phyloP scores from a whole-genome alignment of 169 alveolate species.

The Cardiosporidium cionae region DNA sequence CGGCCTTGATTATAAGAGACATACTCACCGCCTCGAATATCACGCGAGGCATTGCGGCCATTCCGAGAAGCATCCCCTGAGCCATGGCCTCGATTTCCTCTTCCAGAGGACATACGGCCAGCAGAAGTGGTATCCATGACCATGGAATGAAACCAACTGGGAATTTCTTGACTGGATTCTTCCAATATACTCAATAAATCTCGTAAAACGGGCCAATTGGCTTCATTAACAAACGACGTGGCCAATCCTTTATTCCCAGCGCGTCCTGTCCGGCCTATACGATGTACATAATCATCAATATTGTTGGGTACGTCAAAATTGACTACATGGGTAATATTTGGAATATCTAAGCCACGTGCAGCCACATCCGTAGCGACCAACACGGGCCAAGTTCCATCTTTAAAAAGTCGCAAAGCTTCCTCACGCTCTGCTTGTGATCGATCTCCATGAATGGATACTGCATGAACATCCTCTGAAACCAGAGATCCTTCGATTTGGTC shows the following conservation, averaged over 20 bases:
- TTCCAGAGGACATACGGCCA: too few species aligned
- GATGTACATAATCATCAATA: constrained; percentile 88
- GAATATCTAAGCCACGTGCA: constrained; percentile 96
- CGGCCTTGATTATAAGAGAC: too few species aligned
- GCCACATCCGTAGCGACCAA: constrained; percentile 99
- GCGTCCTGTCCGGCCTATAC: constrained; percentile 96
- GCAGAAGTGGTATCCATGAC: constrained; percentile 18
- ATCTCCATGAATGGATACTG: constrained; percentile 90
- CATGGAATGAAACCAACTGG: constrained; percentile 44
- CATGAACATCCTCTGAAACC: constrained; percentile 62
- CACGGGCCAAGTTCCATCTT: constrained; percentile 80
- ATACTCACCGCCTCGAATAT: too few species aligned
- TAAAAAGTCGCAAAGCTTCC: constrained; percentile 76
- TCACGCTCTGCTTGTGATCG: constrained; percentile 86
- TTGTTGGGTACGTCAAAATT: constrained; percentile 90
- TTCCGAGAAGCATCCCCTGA: too few species aligned
- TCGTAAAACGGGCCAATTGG: constrained; percentile 69
- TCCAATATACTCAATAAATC: constrained; percentile 63
- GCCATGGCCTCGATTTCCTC: too few species aligned
- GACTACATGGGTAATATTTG: constrained; percentile 86
- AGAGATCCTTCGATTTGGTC: constrained; percentile 71
- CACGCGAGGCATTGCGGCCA: too few species aligned
- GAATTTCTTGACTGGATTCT: constrained; percentile 49
- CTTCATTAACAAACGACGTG: constrained; percentile 82
- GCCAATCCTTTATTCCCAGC: constrained; percentile 97